Conservation (phyloP, 106 monocot species). For the Vanilla planifolia region DNA sequence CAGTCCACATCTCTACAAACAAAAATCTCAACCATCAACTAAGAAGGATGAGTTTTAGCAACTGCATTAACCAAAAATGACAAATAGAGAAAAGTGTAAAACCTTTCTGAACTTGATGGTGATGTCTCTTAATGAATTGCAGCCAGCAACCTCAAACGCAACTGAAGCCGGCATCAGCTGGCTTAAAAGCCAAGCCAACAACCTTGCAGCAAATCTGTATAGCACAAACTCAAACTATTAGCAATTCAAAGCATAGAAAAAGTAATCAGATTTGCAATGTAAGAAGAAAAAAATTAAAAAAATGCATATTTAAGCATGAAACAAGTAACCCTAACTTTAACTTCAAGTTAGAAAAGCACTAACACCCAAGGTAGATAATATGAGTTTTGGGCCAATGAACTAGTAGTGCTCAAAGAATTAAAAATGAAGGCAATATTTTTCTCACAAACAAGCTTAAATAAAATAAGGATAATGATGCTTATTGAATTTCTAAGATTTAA, state of each 20-base stretch:
- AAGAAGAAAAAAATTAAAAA: neutral
- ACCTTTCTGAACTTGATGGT: constrained; percentile 3
- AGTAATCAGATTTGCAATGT: neutral
- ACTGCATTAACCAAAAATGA: neutral
- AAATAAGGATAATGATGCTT: no score
- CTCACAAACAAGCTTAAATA: no score
- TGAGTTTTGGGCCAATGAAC: no score
- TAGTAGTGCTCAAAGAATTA: no score
- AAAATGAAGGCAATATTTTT: no score
- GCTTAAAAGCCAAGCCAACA: constrained; percentile 6
- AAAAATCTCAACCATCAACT: no score
- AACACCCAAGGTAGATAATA: neutral
- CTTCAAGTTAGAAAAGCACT: neutral
- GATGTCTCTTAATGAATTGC: constrained; percentile 4
- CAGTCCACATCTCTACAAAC: no score
- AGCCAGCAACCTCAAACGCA: constrained; percentile 1
- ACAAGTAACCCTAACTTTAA: neutral
- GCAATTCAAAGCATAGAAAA: neutral
- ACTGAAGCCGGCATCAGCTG: neutral
- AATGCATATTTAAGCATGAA: neutral
- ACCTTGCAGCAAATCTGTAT: neutral
- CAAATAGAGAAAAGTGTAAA: neutral
- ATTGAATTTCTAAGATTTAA: no score
- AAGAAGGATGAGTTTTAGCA: no score
- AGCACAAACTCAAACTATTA: neutral